These are phyloP conservation scores for Epichloe glyceriae DNA, from an alignment of 2,329 filamentous ascomycete species.

Conservation along the genomic window DNA sequence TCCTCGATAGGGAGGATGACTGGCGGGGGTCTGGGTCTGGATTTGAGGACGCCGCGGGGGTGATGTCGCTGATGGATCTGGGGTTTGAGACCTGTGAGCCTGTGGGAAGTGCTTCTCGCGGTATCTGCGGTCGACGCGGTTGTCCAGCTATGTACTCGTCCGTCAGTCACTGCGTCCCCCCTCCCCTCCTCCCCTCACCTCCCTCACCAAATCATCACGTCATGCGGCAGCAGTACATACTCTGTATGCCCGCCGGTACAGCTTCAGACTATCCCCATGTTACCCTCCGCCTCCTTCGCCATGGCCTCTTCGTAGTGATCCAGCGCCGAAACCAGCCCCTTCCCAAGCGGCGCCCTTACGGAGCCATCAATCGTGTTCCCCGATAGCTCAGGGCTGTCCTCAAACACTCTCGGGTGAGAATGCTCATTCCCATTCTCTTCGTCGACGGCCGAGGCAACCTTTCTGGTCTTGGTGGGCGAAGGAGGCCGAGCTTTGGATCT, in stretches of 20 bases:
- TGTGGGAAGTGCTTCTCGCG: constrained; percentile 78
- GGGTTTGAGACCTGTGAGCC: constrained; percentile 17
- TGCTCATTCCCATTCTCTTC: constrained; percentile 4
- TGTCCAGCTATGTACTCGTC: constrained; percentile 51
- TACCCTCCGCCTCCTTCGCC: constrained; percentile 74
- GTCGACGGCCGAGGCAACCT: not conserved
- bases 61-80: constrained; percentile 9
- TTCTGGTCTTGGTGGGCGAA: not conserved
- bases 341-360: constrained; percentile 10
- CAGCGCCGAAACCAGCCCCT: constrained; percentile 59
- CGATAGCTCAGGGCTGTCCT: constrained; percentile 6
- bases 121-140: constrained; percentile 72
- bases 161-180: no score
- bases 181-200: no score
- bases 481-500: not conserved
- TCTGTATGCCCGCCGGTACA: constrained; percentile 84
- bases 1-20: constrained; percentile 45
- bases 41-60: not conserved
- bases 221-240: constrained; percentile 28
- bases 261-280: constrained; percentile 70
- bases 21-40: constrained; percentile 7
- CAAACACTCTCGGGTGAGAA: constrained; percentile 8
- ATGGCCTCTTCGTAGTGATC: constrained; percentile 91
- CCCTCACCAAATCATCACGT: not conserved
- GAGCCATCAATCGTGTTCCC: constrained; percentile 10